Percentiles rank a stretch among this genome's conserved stretches.
These are phyloP conservation scores for Aspergillus tamarii DNA, from an alignment of 2,329 filamentous ascomycete genomes.

Conservation along the genomic window DNA sequence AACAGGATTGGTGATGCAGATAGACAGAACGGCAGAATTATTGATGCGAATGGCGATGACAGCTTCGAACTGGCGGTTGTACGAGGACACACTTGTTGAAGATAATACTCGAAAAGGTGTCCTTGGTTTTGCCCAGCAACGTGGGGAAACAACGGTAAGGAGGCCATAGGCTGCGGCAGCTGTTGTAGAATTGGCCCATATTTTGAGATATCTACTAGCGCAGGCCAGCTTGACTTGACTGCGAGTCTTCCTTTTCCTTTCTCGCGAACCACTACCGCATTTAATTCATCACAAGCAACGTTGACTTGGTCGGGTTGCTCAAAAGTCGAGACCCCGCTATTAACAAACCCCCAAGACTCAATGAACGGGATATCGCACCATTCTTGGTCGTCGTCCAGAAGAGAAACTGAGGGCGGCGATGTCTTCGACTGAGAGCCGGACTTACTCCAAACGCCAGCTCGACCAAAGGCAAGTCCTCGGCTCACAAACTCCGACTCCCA, in stretches of 20 bases:
- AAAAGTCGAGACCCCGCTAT: conserved; percentile 34
- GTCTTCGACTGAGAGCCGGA: conserved; percentile 21
- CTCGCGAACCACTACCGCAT: conserved; percentile 17
- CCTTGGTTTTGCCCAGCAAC: conserved; percentile 32
- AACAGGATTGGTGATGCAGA: conserved; percentile 43
- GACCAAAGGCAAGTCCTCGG: conserved; percentile 47
- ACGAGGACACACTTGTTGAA: conserved; percentile 44
- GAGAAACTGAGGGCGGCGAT: conserved; percentile 20
- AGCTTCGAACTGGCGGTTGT: conserved; percentile 41
- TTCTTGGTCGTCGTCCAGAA: conserved; percentile 24
- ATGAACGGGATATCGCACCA: conserved; percentile 34
- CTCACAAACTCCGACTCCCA: conserved; percentile 46
- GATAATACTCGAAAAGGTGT: conserved; percentile 44
- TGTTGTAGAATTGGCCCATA: conserved; percentile 4
- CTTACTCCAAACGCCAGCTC: conserved; percentile 47
- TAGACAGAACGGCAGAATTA: conserved; percentile 44
- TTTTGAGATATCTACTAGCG: not conserved
- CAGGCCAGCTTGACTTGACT: conserved; percentile 5
- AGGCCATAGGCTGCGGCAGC: conserved; percentile 14
- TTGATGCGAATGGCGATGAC: conserved; percentile 43
- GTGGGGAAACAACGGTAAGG: conserved; percentile 34
- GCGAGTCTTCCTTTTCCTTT: not conserved
- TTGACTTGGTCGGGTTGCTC: conserved; percentile 31
- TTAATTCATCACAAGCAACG: conserved; percentile 28
- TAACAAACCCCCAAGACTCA: conserved; percentile 37